A percentile compares a stretch with the other conserved stretches of the same genome.
These are phyloP conservation scores for Rugonectria rugulosa DNA, from an alignment of 2,329 filamentous ascomycete genomes.

Conservation along the genomic window DNA sequence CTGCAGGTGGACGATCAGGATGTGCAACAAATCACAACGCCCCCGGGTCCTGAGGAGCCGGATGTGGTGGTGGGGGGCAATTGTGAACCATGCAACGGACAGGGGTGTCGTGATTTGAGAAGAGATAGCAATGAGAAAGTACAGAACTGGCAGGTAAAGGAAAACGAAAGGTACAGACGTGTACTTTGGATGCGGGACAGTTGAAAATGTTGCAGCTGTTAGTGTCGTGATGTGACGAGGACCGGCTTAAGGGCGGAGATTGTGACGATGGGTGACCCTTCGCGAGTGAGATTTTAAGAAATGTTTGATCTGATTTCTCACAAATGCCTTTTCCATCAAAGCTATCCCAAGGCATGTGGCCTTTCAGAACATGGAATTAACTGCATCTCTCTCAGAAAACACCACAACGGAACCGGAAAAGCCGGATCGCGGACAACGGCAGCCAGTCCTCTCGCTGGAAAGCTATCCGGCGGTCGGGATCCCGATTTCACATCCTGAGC, in stretches of 20 bases:
- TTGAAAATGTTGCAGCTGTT: too few relatives aligned
- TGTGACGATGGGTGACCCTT: too few relatives aligned
- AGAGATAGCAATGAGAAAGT: slow-evolving; percentile 8
- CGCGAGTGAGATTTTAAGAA: too few relatives aligned
- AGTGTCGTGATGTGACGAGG: background rate
- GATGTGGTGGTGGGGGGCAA: background rate
- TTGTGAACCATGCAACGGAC: background rate
- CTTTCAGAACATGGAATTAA: too few relatives aligned
- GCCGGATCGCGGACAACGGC: slow-evolving; percentile 15
- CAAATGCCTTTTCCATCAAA: too few relatives aligned
- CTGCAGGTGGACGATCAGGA: background rate
- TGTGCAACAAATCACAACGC: background rate
- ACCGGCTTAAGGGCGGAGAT: slow-evolving; percentile 6
- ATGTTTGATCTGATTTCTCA: too few relatives aligned
- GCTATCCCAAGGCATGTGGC: too few relatives aligned
- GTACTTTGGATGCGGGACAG: too few relatives aligned
- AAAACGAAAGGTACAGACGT: too few relatives aligned
- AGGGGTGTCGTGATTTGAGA: background rate
- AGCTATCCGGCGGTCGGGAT: slow-evolving; percentile 9
- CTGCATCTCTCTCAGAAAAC: background rate
- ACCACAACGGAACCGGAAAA: slow-evolving; percentile 3
- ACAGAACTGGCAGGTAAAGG: background rate
- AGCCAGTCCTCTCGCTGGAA: slow-evolving; percentile 1
- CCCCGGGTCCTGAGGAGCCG: slow-evolving; percentile 11
- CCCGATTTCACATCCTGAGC: background rate